Base-by-base conservation (phyloP, 2,329 filamentous ascomycete genomes). In the Orbilia ellipsospora region DNA sequence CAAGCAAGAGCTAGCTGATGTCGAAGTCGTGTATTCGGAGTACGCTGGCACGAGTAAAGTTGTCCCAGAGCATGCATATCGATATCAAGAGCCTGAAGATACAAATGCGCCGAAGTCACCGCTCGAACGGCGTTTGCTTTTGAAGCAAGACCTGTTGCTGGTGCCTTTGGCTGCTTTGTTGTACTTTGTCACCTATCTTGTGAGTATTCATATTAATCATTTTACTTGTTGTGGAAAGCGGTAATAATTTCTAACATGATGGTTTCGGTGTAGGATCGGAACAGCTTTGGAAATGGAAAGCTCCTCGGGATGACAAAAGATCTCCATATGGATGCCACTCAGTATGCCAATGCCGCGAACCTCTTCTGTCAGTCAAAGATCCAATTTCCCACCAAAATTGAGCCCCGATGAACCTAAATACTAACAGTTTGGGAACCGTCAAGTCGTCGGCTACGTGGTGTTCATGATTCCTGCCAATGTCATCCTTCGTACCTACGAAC, bases 381-480 rank as follows among this genome's bases (percentile, higher is more conserved):
- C 16, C 3, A 48, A 48, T 26, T n/a, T 5, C 20, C 23, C 16
- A 36, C n/a, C n/a, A 31, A 4, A 52, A 28, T 8, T n/a, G 40
- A 23, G 23, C 4, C 23, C 16, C 5, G 2, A 10, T 26, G 31
- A 7, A 2, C 15, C 2, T 1, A 44, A 23, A 44, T 20, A 44
- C 55, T 59, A 44, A 59, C 12, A 10, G 16, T 12, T 15, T 55
- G 3, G 12, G 18, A 55, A 50, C 31, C 5, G 23, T 15, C 12
- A 36, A 68, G 64, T 42, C 31, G 45, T 68, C 31, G 64, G 64
- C 10, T 68, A 68, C 28, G 40, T 68, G 26, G 26, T 60, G 10
- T 68, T 68, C 18, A 68, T 68, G 64, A 68, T 68, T 36, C 64
- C 64, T 23, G 64, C 20, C 20, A 68, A 68, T 45, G 50, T 68